These are phyloP conservation scores for Jaminaea rosea DNA, from an alignment of 1,284 basidiomycete genomes.

Conservation along the genomic window DNA sequence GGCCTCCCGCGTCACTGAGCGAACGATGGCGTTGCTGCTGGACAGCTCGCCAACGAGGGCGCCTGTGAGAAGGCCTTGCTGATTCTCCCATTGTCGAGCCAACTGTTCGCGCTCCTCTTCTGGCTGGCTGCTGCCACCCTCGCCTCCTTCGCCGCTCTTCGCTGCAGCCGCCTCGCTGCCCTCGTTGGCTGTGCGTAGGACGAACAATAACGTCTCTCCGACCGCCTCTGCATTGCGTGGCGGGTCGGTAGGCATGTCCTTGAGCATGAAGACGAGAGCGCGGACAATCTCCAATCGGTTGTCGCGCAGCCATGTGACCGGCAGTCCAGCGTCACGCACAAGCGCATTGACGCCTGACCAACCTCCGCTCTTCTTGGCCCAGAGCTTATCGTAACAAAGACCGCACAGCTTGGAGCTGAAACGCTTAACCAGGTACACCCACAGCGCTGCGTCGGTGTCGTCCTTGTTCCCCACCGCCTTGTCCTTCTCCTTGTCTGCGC, in stretches of 20 bases:
- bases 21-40: conserved; percentile 75
- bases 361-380: conserved; percentile 46
- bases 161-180: conserved; percentile 17
- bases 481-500: neutral
- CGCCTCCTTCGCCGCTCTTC: conserved; percentile 12
- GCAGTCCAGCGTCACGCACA: conserved; percentile 53
- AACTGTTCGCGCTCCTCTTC: conserved; percentile 5
- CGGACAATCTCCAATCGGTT: conserved; percentile 84
- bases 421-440: neutral
- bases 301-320: conserved; percentile 65
- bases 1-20: conserved; percentile 72
- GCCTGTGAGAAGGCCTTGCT: conserved; percentile 48
- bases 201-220: conserved; percentile 65
- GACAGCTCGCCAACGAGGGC: conserved; percentile 85
- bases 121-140: conserved; percentile 21
- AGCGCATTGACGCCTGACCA: conserved; percentile 44
- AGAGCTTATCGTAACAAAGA: conserved; percentile 44
- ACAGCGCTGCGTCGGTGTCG: neutral
- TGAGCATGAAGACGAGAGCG: conserved; percentile 82
- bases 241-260: conserved; percentile 87
- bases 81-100: conserved; percentile 14
- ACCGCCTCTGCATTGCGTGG: conserved; percentile 74
- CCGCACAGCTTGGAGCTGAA: conserved; percentile 35
- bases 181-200: conserved; percentile 64
- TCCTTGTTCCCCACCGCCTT: too few relatives aligned